phyloP scores from a whole-genome alignment of 371 early-diverging fungal species.

The Mortierella sp. region DNA sequence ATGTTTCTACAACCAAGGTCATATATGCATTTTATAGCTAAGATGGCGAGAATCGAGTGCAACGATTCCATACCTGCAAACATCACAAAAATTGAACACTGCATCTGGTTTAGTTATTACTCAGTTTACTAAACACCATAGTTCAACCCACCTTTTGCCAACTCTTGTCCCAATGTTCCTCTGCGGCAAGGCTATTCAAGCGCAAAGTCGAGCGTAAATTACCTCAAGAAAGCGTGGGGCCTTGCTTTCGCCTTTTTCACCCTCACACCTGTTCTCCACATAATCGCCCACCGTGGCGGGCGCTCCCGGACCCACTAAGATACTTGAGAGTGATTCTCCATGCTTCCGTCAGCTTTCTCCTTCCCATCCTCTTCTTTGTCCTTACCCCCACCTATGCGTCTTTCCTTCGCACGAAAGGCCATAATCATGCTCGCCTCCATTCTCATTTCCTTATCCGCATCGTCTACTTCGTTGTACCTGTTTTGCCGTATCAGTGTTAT shows the following conservation, averaged over 20 bases:
- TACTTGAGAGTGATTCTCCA: slow-evolving; percentile 38
- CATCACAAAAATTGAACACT: too few relatives aligned
- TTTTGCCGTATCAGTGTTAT: slow-evolving; percentile 56
- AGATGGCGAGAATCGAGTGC: too few relatives aligned
- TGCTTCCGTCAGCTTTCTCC: slow-evolving; percentile 32
- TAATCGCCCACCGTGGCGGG: slow-evolving; percentile 28
- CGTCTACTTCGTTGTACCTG: slow-evolving; percentile 49
- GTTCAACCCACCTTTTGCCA: not conserved
- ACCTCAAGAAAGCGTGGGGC: not conserved
- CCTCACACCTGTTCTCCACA: not conserved
- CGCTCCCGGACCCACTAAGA: slow-evolving; percentile 46
- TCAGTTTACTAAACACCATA: too few relatives aligned
- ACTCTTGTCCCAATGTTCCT: slow-evolving; percentile 6
- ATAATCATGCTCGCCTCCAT: slow-evolving; percentile 40
- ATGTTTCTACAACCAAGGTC: too few relatives aligned
- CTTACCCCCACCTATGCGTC: slow-evolving; percentile 33
- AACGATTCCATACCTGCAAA: too few relatives aligned
- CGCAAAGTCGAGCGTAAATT: not conserved
- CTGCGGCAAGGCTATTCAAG: slow-evolving; percentile 7
- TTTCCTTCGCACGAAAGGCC: slow-evolving; percentile 27
- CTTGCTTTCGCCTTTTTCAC: not conserved
- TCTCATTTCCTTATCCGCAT: slow-evolving; percentile 48
- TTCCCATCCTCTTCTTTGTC: slow-evolving; percentile 40
- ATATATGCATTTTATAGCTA: too few relatives aligned
- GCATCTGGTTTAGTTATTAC: too few relatives aligned